These are phyloP conservation scores for Chrysoporthe deuterocubensis DNA, from an alignment of 2,329 filamentous ascomycete genomes.

Conservation along the genomic window DNA sequence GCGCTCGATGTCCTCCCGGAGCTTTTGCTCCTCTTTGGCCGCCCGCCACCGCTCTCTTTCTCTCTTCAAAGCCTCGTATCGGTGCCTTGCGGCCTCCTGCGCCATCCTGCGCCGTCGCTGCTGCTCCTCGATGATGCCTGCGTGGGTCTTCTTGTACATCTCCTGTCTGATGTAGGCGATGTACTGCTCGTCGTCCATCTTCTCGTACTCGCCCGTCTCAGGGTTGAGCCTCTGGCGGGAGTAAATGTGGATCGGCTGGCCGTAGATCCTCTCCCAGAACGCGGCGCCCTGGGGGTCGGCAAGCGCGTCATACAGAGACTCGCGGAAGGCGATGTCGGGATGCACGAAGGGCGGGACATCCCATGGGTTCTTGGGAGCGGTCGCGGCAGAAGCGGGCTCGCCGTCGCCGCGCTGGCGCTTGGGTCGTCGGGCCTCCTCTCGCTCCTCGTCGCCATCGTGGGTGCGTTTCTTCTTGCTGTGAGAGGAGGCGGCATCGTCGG, in stretches of 20 bases:
- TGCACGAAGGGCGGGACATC: constrained; percentile 36
- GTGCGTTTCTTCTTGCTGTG: neutral
- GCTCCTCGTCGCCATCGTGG: neutral
- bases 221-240: constrained; percentile 47
- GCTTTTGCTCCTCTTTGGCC: constrained; percentile 43
- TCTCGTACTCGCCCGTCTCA: constrained; percentile 66
- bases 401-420: neutral
- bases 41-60: constrained; percentile 41
- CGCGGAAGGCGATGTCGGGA: constrained; percentile 79
- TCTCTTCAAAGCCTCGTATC: constrained; percentile 61
- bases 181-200: constrained; percentile 93
- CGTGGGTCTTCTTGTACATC: constrained; percentile 97
- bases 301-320: constrained; percentile 95
- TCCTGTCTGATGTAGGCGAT: constrained; percentile 78
- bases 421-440: neutral
- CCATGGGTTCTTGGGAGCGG: constrained; percentile 35
- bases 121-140: constrained; percentile 79
- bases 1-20: constrained; percentile 69
- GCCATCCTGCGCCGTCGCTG: constrained; percentile 51
- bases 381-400: neutral
- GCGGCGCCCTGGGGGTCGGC: constrained; percentile 94
- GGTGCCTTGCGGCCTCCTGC: constrained; percentile 52
- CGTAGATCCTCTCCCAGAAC: constrained; percentile 97
- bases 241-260: constrained; percentile 89
- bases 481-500: neutral